Conservation (phyloP, 805 yeast species). For the Candida broadrunensis region DNA sequence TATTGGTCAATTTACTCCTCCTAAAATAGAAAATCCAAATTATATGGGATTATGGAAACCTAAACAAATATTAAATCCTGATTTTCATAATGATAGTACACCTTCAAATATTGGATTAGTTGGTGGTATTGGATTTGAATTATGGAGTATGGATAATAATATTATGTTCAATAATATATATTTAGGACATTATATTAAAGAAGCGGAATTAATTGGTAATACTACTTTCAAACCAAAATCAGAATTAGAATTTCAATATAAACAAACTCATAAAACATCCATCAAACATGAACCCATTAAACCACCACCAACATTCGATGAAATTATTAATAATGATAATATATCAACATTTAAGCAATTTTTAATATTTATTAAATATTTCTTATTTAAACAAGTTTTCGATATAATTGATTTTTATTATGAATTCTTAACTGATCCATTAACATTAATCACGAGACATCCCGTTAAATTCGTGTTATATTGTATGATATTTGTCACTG, state of each 20-base stretch:
- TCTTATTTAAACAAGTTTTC: constrained; percentile 16
- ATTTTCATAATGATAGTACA: constrained; percentile 52
- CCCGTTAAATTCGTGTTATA: constrained; percentile 53
- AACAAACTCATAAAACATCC: constrained; percentile 40
- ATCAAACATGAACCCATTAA: constrained; percentile 38
- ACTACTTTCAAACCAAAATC: constrained; percentile 60
- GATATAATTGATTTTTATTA: constrained; percentile 30
- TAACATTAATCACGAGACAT: constrained; percentile 37
- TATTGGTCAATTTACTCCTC: constrained; percentile 78
- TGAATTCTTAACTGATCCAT: constrained; percentile 45
- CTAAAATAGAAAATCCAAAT: constrained; percentile 66
- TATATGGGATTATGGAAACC: constrained; percentile 82
- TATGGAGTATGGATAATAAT: constrained; percentile 81
- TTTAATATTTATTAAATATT: constrained; percentile 13
- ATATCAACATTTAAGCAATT: constrained; percentile 12
- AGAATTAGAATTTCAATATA: constrained; percentile 45
- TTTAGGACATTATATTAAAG: constrained; percentile 77
- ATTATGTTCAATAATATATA: constrained; percentile 81
- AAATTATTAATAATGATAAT: constrained; percentile 21
- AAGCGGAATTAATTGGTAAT: constrained; percentile 84
- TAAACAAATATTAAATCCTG: constrained; percentile 63
- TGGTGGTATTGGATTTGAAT: constrained; percentile 83
- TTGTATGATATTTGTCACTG: constrained; percentile 37
- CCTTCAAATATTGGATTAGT: constrained; percentile 61
- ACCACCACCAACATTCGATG: constrained; percentile 44